A percentile compares a stretch with the other conserved stretches of the same genome.
These are phyloP conservation scores for Hyaloscypha variabilis DNA, from an alignment of 495 filamentous ascomycete species.

Conservation along the genomic window DNA sequence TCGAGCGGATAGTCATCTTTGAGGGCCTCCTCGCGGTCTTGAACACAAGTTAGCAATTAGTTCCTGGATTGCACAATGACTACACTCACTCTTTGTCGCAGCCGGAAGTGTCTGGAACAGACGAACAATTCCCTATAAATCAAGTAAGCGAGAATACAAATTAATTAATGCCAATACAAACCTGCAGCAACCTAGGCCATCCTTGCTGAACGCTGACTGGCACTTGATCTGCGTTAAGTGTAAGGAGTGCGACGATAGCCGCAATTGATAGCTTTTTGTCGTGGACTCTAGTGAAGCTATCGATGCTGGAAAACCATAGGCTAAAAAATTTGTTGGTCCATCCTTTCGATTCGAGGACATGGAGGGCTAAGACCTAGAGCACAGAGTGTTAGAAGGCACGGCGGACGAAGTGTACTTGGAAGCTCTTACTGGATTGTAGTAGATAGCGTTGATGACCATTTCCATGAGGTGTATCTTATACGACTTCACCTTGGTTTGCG, in stretches of 20 bases:
- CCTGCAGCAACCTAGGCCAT: slow-evolving; percentile 75
- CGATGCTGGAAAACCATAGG: slow-evolving; percentile 95
- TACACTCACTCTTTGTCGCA: slow-evolving; percentile 74
- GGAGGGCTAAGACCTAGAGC: slow-evolving; percentile 62
- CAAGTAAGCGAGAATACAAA: background rate
- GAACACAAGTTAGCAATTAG: background rate
- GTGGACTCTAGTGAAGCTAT: slow-evolving; percentile 89
- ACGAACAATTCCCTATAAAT: slow-evolving; percentile 81
- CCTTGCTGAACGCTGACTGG: slow-evolving; percentile 89
- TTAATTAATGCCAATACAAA: background rate
- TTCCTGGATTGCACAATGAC: background rate
- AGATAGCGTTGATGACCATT: slow-evolving; percentile 97
- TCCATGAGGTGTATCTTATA: slow-evolving; percentile 97
- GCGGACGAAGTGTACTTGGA: background rate
- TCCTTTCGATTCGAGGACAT: slow-evolving; percentile 81
- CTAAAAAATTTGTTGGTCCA: slow-evolving; percentile 99
- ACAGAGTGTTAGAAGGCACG: background rate
- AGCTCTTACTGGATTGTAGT: slow-evolving; percentile 77
- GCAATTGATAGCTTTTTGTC: slow-evolving; percentile 98
- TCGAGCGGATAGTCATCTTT: slow-evolving; percentile 83
- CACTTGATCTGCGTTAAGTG: slow-evolving; percentile 73
- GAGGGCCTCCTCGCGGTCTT: slow-evolving; percentile 88
- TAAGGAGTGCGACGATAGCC: slow-evolving; percentile 84
- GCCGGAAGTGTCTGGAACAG: slow-evolving; percentile 90
- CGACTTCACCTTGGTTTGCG: slow-evolving; percentile 79